Conservation (phyloP, 2,329 filamentous ascomycete species). For the Lithohypha guttulata region DNA sequence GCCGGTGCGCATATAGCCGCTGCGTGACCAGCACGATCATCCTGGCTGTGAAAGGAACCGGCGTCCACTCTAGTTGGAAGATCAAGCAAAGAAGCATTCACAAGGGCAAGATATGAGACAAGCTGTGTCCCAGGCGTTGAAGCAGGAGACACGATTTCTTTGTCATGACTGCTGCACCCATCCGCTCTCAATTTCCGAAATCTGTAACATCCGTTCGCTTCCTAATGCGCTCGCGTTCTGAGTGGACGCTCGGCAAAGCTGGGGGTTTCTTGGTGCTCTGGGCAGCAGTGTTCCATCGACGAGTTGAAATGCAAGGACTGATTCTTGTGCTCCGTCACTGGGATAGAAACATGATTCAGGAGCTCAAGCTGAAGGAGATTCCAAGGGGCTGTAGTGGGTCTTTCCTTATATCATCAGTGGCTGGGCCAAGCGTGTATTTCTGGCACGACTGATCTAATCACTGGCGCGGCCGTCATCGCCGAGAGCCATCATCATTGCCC, state of each 20-base stretch:
- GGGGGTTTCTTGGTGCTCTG: background rate
- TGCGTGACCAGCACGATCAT: constrained; percentile 6
- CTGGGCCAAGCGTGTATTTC: constrained; percentile 6
- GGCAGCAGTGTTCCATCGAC: constrained; percentile 3
- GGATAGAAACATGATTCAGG: constrained; percentile 5
- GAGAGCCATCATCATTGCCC: too few relatives aligned
- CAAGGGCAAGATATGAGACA: constrained; percentile 5
- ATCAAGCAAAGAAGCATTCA: constrained; percentile 7
- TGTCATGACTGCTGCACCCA: constrained; percentile 3
- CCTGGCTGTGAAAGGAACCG: constrained; percentile 1
- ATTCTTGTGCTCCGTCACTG: background rate
- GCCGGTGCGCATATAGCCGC: constrained; percentile 8
- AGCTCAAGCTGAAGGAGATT: background rate
- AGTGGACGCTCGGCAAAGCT: constrained; percentile 2
- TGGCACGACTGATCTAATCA: constrained; percentile 1
- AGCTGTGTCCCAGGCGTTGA: constrained; percentile 4
- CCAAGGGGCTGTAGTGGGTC: background rate
- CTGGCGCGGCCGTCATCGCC: too few relatives aligned
- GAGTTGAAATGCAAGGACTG: constrained; percentile 4
- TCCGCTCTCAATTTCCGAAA: constrained; percentile 7
- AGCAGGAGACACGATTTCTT: constrained; percentile 2
- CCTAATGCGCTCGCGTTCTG: background rate
- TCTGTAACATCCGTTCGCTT: constrained; percentile 5
- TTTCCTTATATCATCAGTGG: constrained; percentile 3
- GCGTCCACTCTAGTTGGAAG: background rate